Conservation (phyloP, 2,329 filamentous ascomycete species). For the Elsinoe ampelina region DNA sequence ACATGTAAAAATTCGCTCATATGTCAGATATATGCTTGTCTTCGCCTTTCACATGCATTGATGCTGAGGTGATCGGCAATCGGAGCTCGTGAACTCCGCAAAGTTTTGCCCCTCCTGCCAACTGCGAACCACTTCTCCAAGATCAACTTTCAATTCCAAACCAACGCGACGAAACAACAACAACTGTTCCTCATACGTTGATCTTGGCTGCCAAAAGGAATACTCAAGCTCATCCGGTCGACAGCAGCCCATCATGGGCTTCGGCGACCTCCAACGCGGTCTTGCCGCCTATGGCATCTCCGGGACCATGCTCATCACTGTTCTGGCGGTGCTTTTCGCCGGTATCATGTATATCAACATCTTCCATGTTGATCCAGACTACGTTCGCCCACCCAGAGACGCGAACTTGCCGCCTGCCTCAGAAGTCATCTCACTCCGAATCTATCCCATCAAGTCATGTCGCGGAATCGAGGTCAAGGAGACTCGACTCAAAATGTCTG, state of each 20-base stretch:
- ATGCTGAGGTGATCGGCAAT: background rate
- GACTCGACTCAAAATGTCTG: slow-evolving; percentile 44
- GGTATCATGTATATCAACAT: slow-evolving; percentile 22
- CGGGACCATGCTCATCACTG: slow-evolving; percentile 20
- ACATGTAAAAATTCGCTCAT: too few relatives aligned
- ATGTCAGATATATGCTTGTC: too few relatives aligned
- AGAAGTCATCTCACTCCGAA: slow-evolving; percentile 40
- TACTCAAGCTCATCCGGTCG: too few relatives aligned
- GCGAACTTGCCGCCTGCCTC: slow-evolving; percentile 30
- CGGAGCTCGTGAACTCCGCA: slow-evolving; percentile 4
- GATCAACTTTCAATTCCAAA: background rate
- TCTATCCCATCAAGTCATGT: slow-evolving; percentile 60
- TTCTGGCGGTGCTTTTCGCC: slow-evolving; percentile 20
- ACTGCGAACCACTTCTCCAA: slow-evolving; percentile 8
- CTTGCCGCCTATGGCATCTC: slow-evolving; percentile 15
- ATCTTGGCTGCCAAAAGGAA: too few relatives aligned
- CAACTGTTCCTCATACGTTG: too few relatives aligned
- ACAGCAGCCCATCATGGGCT: background rate
- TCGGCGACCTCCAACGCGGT: slow-evolving; percentile 6
- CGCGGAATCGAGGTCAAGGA: slow-evolving; percentile 49
- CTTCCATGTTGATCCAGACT: slow-evolving; percentile 17
- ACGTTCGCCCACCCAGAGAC: slow-evolving; percentile 18
- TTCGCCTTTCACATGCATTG: too few relatives aligned
- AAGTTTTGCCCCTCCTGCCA: background rate
- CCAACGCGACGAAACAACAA: too few relatives aligned